phyloP scores from a whole-genome alignment of 2,329 filamentous ascomycete genomes.

The Neodidymelliopsis sp. region DNA sequence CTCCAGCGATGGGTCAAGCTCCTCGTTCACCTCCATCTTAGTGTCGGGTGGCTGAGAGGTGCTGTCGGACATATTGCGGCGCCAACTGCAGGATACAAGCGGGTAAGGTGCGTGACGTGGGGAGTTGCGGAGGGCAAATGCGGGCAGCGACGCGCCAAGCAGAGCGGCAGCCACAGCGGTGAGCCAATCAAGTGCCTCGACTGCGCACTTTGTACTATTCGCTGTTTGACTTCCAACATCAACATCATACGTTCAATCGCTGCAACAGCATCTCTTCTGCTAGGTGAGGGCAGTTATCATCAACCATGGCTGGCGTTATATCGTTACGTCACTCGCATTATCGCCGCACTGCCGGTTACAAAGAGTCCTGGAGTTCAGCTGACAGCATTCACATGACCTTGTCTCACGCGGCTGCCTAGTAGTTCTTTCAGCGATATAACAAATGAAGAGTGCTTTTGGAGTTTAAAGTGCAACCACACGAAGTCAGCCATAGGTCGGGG shows the following conservation, averaged over 20 bases:
- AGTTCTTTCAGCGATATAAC: background rate
- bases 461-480: too few relatives aligned
- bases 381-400: conserved; percentile 3
- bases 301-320: too few relatives aligned
- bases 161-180: background rate
- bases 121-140: conserved; percentile 24
- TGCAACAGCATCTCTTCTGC: too few relatives aligned
- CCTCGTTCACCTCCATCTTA: conserved; percentile 44
- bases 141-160: conserved; percentile 18
- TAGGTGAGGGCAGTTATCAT: too few relatives aligned
- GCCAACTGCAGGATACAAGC: conserved; percentile 8
- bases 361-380: too few relatives aligned
- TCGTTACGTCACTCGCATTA: too few relatives aligned
- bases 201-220: too few relatives aligned
- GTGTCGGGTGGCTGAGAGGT: conserved; percentile 39
- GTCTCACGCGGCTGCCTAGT: conserved; percentile 5
- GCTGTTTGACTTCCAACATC: too few relatives aligned
- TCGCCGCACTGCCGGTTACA: too few relatives aligned
- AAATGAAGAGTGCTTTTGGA: too few relatives aligned
- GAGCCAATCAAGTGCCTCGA: conserved; percentile 16
- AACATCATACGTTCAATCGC: too few relatives aligned
- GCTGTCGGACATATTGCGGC: conserved; percentile 42
- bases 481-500: too few relatives aligned
- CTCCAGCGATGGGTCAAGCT: conserved; percentile 52
- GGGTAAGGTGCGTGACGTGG: conserved; percentile 18